phyloP scores from a whole-genome alignment of 2,329 filamentous ascomycete species.

The Fusarium redolens region DNA sequence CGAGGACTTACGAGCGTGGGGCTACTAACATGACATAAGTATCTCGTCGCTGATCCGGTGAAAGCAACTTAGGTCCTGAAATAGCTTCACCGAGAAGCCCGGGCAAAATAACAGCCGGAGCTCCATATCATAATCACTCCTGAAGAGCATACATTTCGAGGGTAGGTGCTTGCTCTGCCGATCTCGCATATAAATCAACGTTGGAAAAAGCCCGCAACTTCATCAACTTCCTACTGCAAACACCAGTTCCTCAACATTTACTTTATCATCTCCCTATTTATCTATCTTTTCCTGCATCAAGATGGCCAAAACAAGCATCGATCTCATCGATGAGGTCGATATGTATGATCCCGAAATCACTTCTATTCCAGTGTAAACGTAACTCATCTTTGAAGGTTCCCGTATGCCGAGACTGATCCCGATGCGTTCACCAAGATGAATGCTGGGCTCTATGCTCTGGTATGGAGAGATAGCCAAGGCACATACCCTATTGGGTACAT shows the following conservation, averaged over 20 bases:
- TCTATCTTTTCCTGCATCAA: neutral
- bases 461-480: conserved; percentile 72
- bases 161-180: neutral
- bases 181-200: neutral
- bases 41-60: neutral
- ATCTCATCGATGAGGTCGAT: conserved; percentile 43
- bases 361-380: neutral
- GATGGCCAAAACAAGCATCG: conserved; percentile 43
- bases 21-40: neutral
- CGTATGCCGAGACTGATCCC: conserved; percentile 74
- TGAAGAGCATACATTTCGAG: neutral
- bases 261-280: neutral
- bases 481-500: conserved; percentile 73
- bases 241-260: neutral
- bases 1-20: conserved; percentile 4
- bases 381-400: conserved; percentile 69
- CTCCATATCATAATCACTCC: neutral
- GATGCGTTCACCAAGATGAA: conserved; percentile 65
- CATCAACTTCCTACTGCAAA: neutral
- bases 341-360: conserved; percentile 26
- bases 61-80: neutral
- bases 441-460: conserved; percentile 73
- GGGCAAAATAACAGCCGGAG: neutral
- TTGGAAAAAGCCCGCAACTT: conserved; percentile 17
- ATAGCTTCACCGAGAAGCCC: conserved; percentile 10